A percentile compares a stretch with the other conserved stretches of the same genome.
phyloP scores from a whole-genome alignment of 2,329 filamentous ascomycete species.

The Coniochaeta pulveracea region DNA sequence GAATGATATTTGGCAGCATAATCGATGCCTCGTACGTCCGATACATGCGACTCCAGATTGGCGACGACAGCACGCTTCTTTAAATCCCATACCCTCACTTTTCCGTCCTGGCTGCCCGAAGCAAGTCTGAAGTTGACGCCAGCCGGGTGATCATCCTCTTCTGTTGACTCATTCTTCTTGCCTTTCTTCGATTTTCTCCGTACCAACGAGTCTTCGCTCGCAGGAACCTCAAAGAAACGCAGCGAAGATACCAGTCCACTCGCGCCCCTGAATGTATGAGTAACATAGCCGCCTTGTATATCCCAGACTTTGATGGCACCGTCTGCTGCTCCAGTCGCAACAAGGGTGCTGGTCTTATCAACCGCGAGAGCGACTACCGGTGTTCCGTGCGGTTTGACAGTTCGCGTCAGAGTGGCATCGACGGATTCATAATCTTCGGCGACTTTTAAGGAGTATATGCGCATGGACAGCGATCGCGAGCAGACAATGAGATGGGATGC shows the following conservation, averaged over 20 bases:
- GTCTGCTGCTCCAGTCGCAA: slow-evolving; percentile 89
- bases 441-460: slow-evolving; percentile 65
- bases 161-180: slow-evolving; percentile 31
- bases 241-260: slow-evolving; percentile 85
- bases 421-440: slow-evolving; percentile 46
- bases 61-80: slow-evolving; percentile 70
- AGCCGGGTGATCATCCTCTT: slow-evolving; percentile 25
- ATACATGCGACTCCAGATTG: slow-evolving; percentile 83
- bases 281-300: slow-evolving; percentile 77
- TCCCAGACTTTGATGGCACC: slow-evolving; percentile 97
- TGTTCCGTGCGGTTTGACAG: slow-evolving; percentile 79
- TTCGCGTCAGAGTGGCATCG: slow-evolving; percentile 59
- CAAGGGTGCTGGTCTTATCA: slow-evolving; percentile 76
- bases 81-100: slow-evolving; percentile 83
- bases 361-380: slow-evolving; percentile 80
- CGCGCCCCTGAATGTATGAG: slow-evolving; percentile 90
- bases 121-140: slow-evolving; percentile 63
- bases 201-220: slow-evolving; percentile 25
- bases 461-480: slow-evolving; percentile 92
- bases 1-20: slow-evolving; percentile 66
- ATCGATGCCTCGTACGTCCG: slow-evolving; percentile 79
- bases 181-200: slow-evolving; percentile 26
- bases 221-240: slow-evolving; percentile 74
- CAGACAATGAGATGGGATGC: slow-evolving; percentile 82
- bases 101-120: slow-evolving; percentile 89